Base-by-base conservation (phyloP, 2,329 filamentous ascomycete species). In the Spiromastix sp. region DNA sequence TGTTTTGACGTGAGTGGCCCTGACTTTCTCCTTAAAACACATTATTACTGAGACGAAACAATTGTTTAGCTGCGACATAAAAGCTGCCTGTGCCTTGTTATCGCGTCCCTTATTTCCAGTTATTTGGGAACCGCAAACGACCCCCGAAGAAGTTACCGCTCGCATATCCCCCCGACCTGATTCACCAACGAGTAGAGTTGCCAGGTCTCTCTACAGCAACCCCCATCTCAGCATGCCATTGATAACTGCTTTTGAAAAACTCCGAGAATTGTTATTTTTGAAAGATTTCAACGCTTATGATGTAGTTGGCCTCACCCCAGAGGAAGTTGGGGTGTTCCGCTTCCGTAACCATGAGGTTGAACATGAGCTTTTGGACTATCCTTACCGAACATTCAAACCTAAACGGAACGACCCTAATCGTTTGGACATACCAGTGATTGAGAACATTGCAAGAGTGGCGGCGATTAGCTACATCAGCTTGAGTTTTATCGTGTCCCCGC, bases 301-400 rank as follows among this genome's bases (percentile, higher is more conserved):
- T 16, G 40, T 48, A 3, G 25, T 33, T 4, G 38, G 34, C 15
- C 41, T 59, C 16, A 43, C 43, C 4, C 32, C 39, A 4, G 32
- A 37, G n/a, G 55, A 59, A 16, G 48, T 54, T 21, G 47, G 52
- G 37, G 49, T 55, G 22, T 54, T 61, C 32, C 51, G 49, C n/a
- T 38, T 49, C 5, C 47, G 56, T 15, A 54, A 49, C 25, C 54
- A 49, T 36, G 54, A 60, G 40, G 40, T 54, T 13, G 59, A 63
- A 40, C 53, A 59, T 35, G 56, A 57, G 38, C 48, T 61, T 12
- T 43, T 61, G 5, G 57, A 53, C 19, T 61, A 63, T 38, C 49
- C 57, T 15, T 58, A 56, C 31, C 44, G 44, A 9, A 15, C 24
- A 9, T 31, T 33, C 13, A 13, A 10, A 6, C 8, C 17, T 9